Conservation (phyloP, 345 rosid genomes). For the Citrus glauca region DNA sequence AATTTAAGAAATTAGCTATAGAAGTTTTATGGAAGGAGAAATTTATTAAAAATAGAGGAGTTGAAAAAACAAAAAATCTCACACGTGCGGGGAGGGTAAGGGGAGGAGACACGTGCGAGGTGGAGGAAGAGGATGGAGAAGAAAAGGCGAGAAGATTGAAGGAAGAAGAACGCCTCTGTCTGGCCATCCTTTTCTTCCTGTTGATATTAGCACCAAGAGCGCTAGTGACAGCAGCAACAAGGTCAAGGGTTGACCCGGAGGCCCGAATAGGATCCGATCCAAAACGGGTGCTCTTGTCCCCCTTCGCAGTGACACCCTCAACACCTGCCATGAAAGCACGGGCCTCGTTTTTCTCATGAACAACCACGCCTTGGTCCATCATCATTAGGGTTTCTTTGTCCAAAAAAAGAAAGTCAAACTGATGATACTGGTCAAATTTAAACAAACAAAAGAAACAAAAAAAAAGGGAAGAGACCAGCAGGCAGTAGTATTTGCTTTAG, state of each 20-base stretch:
- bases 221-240: constrained; percentile 37
- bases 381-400: constrained; percentile 28
- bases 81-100: constrained; percentile 65
- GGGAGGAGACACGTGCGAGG: constrained; percentile 46
- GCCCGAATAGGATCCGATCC: constrained; percentile 30
- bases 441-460: constrained; percentile 9
- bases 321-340: constrained; percentile 55
- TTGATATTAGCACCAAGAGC: constrained; percentile 42
- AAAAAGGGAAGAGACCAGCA: constrained; percentile 21
- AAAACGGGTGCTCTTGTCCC: constrained; percentile 14
- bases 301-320: constrained; percentile 27
- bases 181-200: constrained; percentile 83
- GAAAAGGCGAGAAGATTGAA: constrained; percentile 39
- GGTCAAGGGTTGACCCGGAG: constrained; percentile 39
- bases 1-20: too few relatives aligned
- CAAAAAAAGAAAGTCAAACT: constrained; percentile 10
- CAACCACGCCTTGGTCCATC: constrained; percentile 29
- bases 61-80: constrained; percentile 21
- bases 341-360: constrained; percentile 56
- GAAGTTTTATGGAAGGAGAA: background rate
- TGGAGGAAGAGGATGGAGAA: constrained; percentile 21
- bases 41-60: background rate
- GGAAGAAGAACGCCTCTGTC: constrained; percentile 75
- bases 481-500: constrained; percentile 25
- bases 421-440: constrained; percentile 24